Evolutionary conservation across 2,329 filamentous ascomycete species (phyloP), one percentile per base, ranked within the genome.

Genomic region (Calcarisporium arbuscula): DNA sequence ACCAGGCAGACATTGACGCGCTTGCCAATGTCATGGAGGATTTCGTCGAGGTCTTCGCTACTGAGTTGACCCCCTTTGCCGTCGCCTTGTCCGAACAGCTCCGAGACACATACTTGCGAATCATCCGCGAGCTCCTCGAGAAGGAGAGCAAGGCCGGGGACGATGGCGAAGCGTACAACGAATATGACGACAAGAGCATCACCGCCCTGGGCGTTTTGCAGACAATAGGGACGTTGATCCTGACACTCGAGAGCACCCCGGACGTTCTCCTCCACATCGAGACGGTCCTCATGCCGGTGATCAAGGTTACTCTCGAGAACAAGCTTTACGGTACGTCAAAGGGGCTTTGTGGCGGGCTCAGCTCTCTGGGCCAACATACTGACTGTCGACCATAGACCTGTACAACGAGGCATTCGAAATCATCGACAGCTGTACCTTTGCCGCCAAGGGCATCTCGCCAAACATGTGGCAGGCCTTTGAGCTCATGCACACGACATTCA

Each of bases 401-500:
- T 98, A 95, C 62, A 98, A 96, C 57, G 92, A 98, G 58, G 80
- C 96, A 5, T 98, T 98, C 49, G 92, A 98, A 64, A 98, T 98
- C 50, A 94, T 98, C 49, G 92, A 98, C 60, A 95, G 88, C 70
- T 98, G 92, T 70, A 98, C 92, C 7, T 98, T 96, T 58, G 87
- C 92, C 9, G 90, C 92, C 42, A 98, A 96, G 70, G 77, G 78
- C 39, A 96, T 98, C 48, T 95, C 92, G 2, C 79, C 83, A 8
- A 94, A 86, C 27, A 98, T 98, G 92, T 98, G 92, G 92, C 82
- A 90, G 61, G 90, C 92, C 3, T 98, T 98, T 57, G 89, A 95
- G 64, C 74, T 96, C 28, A 94, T 98, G 44, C 90, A 96, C 64
- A 79, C 85, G 46, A 95, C 90, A 1, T 98, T 98, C 71, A 96